Evolutionary conservation across 495 filamentous ascomycete genomes (phyloP).

Genomic region (Chaetomidium leptoderma): DNA sequence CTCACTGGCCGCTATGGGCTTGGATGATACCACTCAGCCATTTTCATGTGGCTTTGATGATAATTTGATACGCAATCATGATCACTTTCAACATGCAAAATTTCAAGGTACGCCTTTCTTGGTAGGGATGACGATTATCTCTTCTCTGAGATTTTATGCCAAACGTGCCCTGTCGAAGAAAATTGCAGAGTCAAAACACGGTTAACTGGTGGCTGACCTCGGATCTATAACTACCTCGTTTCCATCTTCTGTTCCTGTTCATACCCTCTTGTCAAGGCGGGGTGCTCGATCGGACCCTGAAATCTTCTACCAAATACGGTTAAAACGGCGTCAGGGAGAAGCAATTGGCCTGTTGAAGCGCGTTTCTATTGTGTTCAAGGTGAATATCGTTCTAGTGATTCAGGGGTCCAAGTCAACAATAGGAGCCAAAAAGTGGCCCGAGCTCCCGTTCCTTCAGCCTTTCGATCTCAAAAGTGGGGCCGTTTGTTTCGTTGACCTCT

Average conservation of each 20-base stretch:
- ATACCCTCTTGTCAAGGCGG: not conserved
- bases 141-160: too few relatives aligned
- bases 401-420: not conserved
- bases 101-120: not conserved
- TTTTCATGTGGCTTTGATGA: not conserved
- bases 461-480: conserved; percentile 2
- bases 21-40: not conserved
- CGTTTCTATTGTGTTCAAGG: too few relatives aligned
- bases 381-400: not conserved
- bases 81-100: not conserved
- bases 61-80: not conserved
- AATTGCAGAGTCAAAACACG: too few relatives aligned
- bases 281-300: too few relatives aligned
- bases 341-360: too few relatives aligned
- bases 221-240: too few relatives aligned
- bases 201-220: too few relatives aligned
- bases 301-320: too few relatives aligned
- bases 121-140: not conserved
- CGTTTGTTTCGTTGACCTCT: not conserved
- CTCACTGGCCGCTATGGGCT: not conserved
- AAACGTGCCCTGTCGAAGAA: too few relatives aligned
- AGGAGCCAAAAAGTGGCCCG: not conserved
- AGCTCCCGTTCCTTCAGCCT: conserved; percentile 1
- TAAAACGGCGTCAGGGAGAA: too few relatives aligned
- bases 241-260: not conserved